Percentiles rank a stretch among this genome's conserved stretches.
Evolutionary conservation across 768 basidiomycete genomes (phyloP).

Genomic region (Pulveroboletus sp.): DNA sequence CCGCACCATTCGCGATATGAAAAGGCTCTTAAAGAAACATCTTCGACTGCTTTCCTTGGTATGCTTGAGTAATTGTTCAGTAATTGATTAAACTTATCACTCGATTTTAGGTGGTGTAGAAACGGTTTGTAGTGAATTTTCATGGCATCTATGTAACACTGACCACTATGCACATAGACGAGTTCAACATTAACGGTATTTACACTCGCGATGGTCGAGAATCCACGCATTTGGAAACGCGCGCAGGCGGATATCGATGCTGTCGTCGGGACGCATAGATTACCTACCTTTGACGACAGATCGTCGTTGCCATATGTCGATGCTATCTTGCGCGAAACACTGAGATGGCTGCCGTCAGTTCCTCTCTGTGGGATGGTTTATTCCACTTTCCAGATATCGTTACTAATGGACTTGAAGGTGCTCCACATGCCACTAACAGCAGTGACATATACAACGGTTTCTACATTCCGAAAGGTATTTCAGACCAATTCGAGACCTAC

Average conservation of each 20-base stretch:
- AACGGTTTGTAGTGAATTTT: not conserved
- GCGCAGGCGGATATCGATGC: conserved; percentile 15
- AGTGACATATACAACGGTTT: conserved; percentile 44
- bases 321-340: conserved; percentile 9
- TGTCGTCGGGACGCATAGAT: conserved; percentile 4
- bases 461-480: conserved; percentile 48
- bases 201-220: conserved; percentile 14
- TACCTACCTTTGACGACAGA: conserved; percentile 1
- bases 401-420: not conserved
- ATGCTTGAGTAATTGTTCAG: not conserved
- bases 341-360: conserved; percentile 10
- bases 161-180: not conserved
- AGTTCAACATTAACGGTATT: not conserved
- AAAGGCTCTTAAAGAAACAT: not conserved
- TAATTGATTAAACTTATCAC: not conserved
- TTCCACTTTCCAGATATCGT: not conserved
- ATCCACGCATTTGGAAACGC: conserved; percentile 11
- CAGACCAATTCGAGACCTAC: not conserved
- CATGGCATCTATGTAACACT: not conserved
- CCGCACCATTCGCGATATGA: not conserved
- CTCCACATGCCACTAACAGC: conserved; percentile 24
- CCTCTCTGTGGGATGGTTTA: conserved; percentile 3
- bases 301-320: too few species aligned
- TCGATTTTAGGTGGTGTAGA: not conserved
- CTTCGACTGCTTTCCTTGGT: conserved; percentile 6